Percentiles rank a stretch among this genome's conserved stretches.
Evolutionary conservation across 495 filamentous ascomycete species (phyloP).

Genomic region (Sordaria brevicollis): DNA sequence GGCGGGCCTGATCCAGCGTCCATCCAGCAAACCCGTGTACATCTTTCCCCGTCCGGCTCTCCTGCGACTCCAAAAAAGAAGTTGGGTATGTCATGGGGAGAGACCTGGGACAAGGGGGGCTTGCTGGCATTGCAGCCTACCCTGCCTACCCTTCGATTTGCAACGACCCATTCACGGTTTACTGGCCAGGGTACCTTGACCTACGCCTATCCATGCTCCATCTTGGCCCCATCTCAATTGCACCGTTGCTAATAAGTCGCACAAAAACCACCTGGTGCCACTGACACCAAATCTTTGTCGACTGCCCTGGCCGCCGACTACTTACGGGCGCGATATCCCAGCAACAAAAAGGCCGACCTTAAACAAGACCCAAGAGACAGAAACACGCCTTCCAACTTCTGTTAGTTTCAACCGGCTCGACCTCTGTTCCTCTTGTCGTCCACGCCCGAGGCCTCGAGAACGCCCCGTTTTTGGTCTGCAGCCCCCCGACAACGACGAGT

Average conservation of each 20-base stretch:
- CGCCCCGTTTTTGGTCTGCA: slow-evolving; percentile 21
- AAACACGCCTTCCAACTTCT: background rate
- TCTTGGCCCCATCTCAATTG: slow-evolving; percentile 28
- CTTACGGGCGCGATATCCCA: background rate
- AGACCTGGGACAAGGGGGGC: slow-evolving; percentile 19
- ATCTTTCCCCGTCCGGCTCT: slow-evolving; percentile 1
- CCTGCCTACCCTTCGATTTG: slow-evolving; percentile 27
- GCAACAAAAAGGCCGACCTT: slow-evolving; percentile 1
- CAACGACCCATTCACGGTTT: slow-evolving; percentile 18
- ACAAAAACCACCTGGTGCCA: slow-evolving; percentile 41
- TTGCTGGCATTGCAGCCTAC: slow-evolving; percentile 25
- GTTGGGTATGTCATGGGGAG: background rate
- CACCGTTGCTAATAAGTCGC: slow-evolving; percentile 35
- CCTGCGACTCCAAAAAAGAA: background rate
- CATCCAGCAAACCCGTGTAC: background rate
- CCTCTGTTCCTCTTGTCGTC: slow-evolving; percentile 2
- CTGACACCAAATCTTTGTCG: slow-evolving; percentile 34
- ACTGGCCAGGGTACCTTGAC: slow-evolving; percentile 24
- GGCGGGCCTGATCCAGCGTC: background rate
- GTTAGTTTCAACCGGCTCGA: background rate
- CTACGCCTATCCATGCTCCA: slow-evolving; percentile 26
- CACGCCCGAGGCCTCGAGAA: slow-evolving; percentile 7
- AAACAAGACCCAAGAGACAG: slow-evolving; percentile 1
- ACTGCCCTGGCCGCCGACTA: slow-evolving; percentile 14
- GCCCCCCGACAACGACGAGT: slow-evolving; percentile 22